Evolutionary conservation across 805 yeast genomes (phyloP).

Genomic region (Candida andamanensis): DNA sequence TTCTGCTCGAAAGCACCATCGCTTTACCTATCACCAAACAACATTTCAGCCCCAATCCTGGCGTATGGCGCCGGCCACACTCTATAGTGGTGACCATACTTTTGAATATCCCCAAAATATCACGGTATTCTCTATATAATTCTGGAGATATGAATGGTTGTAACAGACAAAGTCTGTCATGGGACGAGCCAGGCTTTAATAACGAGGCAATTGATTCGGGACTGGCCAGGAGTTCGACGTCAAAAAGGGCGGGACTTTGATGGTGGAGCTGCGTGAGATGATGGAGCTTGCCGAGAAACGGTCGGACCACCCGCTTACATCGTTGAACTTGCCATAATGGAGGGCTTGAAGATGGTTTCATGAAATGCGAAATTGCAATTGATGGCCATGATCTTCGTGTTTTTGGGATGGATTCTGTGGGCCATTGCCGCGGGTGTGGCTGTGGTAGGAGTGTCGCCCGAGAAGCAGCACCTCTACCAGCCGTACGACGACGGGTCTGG

Average conservation of each 20-base stretch:
- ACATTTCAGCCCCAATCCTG: constrained; percentile 11
- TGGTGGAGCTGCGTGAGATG: constrained; percentile 22
- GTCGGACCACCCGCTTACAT: constrained; percentile 33
- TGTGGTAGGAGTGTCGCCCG: constrained; percentile 34
- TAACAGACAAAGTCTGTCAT: constrained; percentile 20
- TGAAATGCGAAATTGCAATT: neutral
- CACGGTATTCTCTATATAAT: constrained; percentile 23
- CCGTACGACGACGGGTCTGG: constrained; percentile 48
- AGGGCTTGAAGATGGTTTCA: neutral
- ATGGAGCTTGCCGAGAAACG: constrained; percentile 33
- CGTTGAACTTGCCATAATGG: constrained; percentile 11
- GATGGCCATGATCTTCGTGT: no score
- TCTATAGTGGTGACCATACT: constrained; percentile 15
- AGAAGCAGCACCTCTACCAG: constrained; percentile 39
- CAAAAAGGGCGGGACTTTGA: constrained; percentile 19
- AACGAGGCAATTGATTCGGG: no score
- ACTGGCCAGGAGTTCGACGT: neutral
- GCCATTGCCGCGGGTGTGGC: constrained; percentile 1
- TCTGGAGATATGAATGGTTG: constrained; percentile 24
- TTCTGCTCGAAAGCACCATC: constrained; percentile 28
- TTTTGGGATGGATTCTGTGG: no score
- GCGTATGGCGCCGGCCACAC: no score
- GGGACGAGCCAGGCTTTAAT: constrained; percentile 15
- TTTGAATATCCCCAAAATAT: constrained; percentile 26
- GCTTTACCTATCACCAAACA: constrained; percentile 26